Conservation (phyloP, 169 alveolate species). For the Cyclospora cayetanensis region DNA sequence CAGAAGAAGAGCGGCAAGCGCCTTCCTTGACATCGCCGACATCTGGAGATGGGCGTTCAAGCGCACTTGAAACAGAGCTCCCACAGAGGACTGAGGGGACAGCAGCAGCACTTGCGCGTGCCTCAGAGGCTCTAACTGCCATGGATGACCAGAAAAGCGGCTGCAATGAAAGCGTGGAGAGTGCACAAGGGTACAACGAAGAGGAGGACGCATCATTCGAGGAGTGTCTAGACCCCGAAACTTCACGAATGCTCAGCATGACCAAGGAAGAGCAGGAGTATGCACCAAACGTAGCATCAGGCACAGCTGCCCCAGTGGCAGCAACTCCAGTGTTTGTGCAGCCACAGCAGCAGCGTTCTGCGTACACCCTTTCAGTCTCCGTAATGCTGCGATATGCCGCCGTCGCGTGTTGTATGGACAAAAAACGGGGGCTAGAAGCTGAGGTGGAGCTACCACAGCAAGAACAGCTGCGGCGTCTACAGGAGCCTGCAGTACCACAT, state of each 20-base stretch:
- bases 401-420: not conserved
- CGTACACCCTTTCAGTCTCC: constrained; percentile 1
- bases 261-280: not conserved
- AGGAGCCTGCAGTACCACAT: not conserved
- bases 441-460: not conserved
- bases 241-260: not conserved
- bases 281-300: not conserved
- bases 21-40: not conserved
- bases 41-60: not conserved
- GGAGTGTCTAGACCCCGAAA: constrained; percentile 37
- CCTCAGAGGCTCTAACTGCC: not conserved
- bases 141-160: not conserved
- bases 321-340: not conserved
- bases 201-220: not conserved
- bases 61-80: not conserved
- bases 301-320: not conserved
- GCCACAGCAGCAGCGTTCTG: not conserved
- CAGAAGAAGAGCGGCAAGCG: not conserved
- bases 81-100: not conserved
- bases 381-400: constrained; percentile 2
- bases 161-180: not conserved
- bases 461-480: not conserved
- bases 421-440: not conserved
- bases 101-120: not conserved
- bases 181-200: not conserved